phyloP scores from a whole-genome alignment of 202 grass and related monocot genomes.

The Panicum hallii region DNA sequence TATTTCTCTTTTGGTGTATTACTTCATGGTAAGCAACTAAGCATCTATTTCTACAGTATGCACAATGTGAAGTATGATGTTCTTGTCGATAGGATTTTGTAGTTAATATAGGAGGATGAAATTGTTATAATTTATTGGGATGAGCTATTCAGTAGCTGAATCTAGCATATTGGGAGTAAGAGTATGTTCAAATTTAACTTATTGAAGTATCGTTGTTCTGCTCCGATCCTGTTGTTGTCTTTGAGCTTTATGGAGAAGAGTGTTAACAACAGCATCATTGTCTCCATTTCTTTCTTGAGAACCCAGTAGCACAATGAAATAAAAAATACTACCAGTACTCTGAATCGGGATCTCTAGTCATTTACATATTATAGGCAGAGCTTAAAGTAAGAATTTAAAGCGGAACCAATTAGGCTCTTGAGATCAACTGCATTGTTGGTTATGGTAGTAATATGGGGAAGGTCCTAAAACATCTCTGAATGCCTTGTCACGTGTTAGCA shows the following conservation, averaged over 20 bases:
- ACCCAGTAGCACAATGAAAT: conserved; percentile 26
- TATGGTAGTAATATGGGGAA: background rate
- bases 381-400: conserved; percentile 13
- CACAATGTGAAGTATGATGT: background rate
- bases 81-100: background rate
- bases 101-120: background rate
- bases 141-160: conserved; percentile 23
- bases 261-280: background rate
- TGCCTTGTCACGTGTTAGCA: background rate
- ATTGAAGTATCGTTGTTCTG: background rate
- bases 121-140: conserved; percentile 18
- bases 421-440: background rate
- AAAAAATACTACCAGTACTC: background rate
- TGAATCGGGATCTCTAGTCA: conserved; percentile 16
- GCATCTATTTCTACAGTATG: conserved; percentile 24
- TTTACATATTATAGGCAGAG: background rate
- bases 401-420: background rate
- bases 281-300: conserved; percentile 15
- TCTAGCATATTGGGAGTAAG: background rate
- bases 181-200: conserved; percentile 11
- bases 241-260: conserved; percentile 4
- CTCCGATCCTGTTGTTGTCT: background rate
- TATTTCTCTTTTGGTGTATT: conserved; percentile 83
- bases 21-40: conserved; percentile 84
- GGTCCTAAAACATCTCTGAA: conserved; percentile 1